A percentile compares a stretch with the other conserved stretches of the same genome.
These are phyloP conservation scores for Plantago ovata DNA, from an alignment of 257 asterid genomes.

Conservation along the genomic window DNA sequence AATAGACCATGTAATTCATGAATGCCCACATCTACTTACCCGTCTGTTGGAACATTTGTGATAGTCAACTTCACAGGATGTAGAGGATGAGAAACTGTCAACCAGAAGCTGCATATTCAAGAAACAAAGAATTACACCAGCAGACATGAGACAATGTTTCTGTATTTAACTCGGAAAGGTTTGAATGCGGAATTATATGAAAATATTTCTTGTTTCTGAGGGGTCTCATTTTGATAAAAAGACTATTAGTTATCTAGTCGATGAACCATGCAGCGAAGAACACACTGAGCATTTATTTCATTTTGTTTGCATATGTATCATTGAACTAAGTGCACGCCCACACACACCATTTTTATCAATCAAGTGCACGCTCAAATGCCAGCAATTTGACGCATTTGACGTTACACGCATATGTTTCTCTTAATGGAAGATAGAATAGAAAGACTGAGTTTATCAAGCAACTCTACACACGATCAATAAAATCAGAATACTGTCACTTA, in stretches of 20 bases:
- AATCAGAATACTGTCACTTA: constrained; percentile 42
- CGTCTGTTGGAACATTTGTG: constrained; percentile 68
- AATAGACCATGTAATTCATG: not conserved
- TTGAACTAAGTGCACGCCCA: too few relatives aligned
- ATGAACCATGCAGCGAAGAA: constrained; percentile 10
- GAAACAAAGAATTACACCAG: constrained; percentile 13
- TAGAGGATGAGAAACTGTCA: constrained; percentile 61
- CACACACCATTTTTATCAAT: too few relatives aligned
- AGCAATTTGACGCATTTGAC: not conserved
- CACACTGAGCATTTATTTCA: not conserved
- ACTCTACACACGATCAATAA: constrained; percentile 5
- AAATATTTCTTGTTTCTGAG: constrained; percentile 17
- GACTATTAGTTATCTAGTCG: not conserved
- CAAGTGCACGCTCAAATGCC: too few relatives aligned
- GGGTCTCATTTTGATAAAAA: constrained; percentile 16
- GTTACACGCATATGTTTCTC: not conserved
- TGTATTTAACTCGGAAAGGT: constrained; percentile 1
- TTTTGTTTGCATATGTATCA: not conserved
- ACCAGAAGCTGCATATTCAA: constrained; percentile 72
- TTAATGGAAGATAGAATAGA: not conserved
- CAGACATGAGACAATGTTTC: constrained; percentile 11
- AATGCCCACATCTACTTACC: constrained; percentile 42
- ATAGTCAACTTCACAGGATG: constrained; percentile 67
- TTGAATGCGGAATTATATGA: not conserved
- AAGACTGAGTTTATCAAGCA: not conserved